phyloP scores from a whole-genome alignment of 2,329 filamentous ascomycete genomes.

The Gnomoniopsis smithogilvyi region DNA sequence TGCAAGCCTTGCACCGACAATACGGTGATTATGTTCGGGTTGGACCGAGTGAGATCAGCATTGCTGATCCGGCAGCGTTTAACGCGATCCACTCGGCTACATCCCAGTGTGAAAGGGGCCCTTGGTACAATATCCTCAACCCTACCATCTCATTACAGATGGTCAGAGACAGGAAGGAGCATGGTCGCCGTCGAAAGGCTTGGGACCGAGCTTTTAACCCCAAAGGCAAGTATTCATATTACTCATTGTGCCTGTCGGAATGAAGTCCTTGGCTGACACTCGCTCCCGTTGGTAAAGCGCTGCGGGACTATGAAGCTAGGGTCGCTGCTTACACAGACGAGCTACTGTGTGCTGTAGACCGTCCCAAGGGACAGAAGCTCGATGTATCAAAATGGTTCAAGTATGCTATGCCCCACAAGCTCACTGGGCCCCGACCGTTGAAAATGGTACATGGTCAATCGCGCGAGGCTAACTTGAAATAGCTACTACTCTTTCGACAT shows the following conservation, averaged over 20 bases:
- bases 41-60: slow-evolving; percentile 31
- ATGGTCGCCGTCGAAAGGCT: slow-evolving; percentile 28
- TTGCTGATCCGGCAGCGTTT: slow-evolving; percentile 27
- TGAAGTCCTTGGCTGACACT: too few relatives aligned
- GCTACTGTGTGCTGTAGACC: neutral
- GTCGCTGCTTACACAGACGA: slow-evolving; percentile 4
- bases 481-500: slow-evolving; percentile 30
- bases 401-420: neutral
- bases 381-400: slow-evolving; percentile 9
- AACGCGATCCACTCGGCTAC: slow-evolving; percentile 26
- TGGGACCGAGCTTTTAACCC: slow-evolving; percentile 32
- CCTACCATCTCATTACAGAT: slow-evolving; percentile 29
- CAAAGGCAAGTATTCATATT: slow-evolving; percentile 20
- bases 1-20: slow-evolving; percentile 19
- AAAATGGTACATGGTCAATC: neutral
- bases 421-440: neutral
- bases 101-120: slow-evolving; percentile 29
- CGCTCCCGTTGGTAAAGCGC: neutral
- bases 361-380: neutral
- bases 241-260: neutral
- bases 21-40: slow-evolving; percentile 21
- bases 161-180: slow-evolving; percentile 28
- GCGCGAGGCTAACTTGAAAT: neutral
- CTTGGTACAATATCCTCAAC: slow-evolving; percentile 30
- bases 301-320: slow-evolving; percentile 3